A percentile compares a stretch with the other conserved stretches of the same genome.
phyloP scores from a whole-genome alignment of 2,329 filamentous ascomycete genomes.

The Pestalotiopsis sp. region DNA sequence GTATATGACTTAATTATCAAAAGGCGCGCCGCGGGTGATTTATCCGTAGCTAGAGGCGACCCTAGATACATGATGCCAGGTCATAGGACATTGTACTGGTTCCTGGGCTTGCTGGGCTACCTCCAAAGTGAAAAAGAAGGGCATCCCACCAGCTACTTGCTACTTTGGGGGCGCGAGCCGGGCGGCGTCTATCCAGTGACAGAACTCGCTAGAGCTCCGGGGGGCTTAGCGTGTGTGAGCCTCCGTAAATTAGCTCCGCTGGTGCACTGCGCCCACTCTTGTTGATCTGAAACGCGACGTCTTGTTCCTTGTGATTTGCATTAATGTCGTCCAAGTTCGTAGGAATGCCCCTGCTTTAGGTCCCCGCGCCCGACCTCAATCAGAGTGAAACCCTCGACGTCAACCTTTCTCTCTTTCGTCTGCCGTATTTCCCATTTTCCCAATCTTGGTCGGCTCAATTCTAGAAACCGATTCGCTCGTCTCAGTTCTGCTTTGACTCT shows the following conservation, averaged over 20 bases:
- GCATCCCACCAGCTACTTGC: not conserved
- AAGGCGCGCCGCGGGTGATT: not conserved
- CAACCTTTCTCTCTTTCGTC: not conserved
- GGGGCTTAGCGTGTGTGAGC: not conserved
- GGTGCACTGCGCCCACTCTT: conserved; percentile 10
- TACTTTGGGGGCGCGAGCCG: not conserved
- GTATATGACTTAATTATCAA: not conserved
- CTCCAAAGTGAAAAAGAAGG: not conserved
- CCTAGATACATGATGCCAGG: not conserved
- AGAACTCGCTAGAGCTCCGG: not conserved
- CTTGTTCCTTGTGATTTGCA: conserved; percentile 10
- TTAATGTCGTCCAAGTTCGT: not conserved
- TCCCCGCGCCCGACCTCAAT: conserved; percentile 3
- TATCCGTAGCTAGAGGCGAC: not conserved
- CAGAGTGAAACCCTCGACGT: conserved; percentile 8
- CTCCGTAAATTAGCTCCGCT: not conserved
- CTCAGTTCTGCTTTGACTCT: not conserved
- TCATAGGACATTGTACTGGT: not conserved
- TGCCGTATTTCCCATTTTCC: not conserved
- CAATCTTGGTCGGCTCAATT: not conserved
- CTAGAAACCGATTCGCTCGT: not conserved
- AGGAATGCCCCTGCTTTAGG: conserved; percentile 4
- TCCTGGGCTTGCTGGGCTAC: not conserved
- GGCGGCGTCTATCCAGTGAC: not conserved
- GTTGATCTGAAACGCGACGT: conserved; percentile 12